Evolutionary conservation across 202 grass and related monocot species (phyloP).

Genomic region (Brachypodium distachyon): DNA sequence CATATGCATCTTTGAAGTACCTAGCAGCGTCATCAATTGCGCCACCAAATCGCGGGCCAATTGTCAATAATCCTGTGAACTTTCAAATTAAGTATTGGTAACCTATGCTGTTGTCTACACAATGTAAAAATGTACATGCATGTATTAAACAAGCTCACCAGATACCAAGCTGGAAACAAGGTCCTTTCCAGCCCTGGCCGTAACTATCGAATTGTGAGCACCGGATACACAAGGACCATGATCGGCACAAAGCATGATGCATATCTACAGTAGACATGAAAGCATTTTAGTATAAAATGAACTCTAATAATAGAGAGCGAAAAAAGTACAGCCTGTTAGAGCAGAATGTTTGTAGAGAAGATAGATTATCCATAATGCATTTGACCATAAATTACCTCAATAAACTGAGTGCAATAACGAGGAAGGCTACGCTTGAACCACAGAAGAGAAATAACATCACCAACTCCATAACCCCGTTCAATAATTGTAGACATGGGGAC

Average conservation of each 20-base stretch:
- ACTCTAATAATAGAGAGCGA: not conserved
- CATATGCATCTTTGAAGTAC: constrained; percentile 98
- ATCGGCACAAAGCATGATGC: constrained; percentile 94
- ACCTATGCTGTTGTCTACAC: not conserved
- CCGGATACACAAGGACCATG: constrained; percentile 99
- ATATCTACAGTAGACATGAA: constrained; percentile 64
- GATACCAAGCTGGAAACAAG: constrained; percentile 98
- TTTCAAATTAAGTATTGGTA: not conserved
- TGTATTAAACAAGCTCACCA: constrained; percentile 45
- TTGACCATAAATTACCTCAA: constrained; percentile 56
- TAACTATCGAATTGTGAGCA: constrained; percentile 97
- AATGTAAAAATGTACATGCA: constrained; percentile 2
- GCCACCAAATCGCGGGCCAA: constrained; percentile 94
- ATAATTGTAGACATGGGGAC: constrained; percentile 99
- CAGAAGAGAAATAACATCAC: constrained; percentile 97
- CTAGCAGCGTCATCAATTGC: constrained; percentile 97
- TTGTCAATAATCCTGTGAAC: constrained; percentile 76
- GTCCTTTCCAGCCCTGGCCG: constrained; percentile 95
- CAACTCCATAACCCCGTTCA: constrained; percentile 85
- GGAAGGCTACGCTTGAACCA: constrained; percentile 99
- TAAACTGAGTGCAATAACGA: constrained; percentile 97
- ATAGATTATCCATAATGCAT: constrained; percentile 10
- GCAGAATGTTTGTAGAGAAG: not conserved
- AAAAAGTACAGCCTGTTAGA: not conserved
- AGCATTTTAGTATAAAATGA: constrained; percentile 18